Conservation (phyloP, 495 filamentous ascomycete species). For the Cairneyella variabilis region DNA sequence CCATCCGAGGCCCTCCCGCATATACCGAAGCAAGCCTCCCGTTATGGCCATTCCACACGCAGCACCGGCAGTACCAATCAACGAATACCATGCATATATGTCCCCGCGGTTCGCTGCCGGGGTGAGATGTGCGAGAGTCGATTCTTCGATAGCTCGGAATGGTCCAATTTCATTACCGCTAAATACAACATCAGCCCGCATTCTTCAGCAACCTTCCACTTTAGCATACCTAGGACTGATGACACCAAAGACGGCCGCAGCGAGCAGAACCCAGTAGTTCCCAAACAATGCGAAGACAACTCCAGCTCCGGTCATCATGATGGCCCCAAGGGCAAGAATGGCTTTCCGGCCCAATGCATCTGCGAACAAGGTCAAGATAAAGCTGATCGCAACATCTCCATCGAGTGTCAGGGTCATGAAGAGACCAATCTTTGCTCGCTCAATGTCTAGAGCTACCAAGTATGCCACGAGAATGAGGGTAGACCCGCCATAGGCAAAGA, state of each 20-base stretch:
- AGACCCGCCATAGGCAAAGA: constrained; percentile 75
- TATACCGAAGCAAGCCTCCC: constrained; percentile 58
- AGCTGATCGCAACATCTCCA: constrained; percentile 72
- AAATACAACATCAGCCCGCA: constrained; percentile 5
- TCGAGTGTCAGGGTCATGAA: constrained; percentile 86
- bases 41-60: constrained; percentile 62
- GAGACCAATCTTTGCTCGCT: constrained; percentile 71
- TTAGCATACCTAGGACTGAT: constrained; percentile 58
- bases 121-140: constrained; percentile 70
- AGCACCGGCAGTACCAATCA: constrained; percentile 60
- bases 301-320: constrained; percentile 65
- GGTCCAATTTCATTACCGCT: constrained; percentile 78
- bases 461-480: constrained; percentile 72
- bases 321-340: constrained; percentile 64
- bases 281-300: constrained; percentile 60
- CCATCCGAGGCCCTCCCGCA: constrained; percentile 48
- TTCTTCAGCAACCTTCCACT: background rate
- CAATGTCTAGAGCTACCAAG: constrained; percentile 59
- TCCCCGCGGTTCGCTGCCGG: constrained; percentile 57
- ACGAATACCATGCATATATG: constrained; percentile 79
- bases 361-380: constrained; percentile 70
- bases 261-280: constrained; percentile 72
- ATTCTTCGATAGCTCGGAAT: constrained; percentile 84
- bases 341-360: constrained; percentile 68
- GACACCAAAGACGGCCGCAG: constrained; percentile 74